These are phyloP conservation scores for Suillus paluster DNA, from an alignment of 768 basidiomycete genomes.

Conservation along the genomic window DNA sequence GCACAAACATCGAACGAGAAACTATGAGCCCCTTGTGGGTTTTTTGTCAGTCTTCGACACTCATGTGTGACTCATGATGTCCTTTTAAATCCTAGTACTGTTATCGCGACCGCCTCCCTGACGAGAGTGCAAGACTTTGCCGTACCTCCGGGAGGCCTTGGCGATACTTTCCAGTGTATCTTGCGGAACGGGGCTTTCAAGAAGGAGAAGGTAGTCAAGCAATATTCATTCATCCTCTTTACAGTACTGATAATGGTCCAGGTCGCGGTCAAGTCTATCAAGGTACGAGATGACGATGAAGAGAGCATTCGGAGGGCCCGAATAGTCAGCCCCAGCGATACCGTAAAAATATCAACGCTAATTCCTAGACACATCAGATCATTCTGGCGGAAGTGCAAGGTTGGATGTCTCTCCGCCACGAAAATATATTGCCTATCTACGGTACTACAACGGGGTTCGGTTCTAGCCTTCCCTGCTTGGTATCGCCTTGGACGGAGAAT, in stretches of 20 bases:
- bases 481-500: conserved; percentile 26
- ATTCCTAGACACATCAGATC: neutral
- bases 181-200: neutral
- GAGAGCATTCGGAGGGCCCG: neutral
- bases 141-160: neutral
- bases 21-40: neutral
- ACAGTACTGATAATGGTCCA: neutral
- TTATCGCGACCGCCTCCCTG: neutral
- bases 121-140: neutral
- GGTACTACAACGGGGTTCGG: conserved; percentile 26
- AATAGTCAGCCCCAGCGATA: neutral
- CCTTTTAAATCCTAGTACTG: neutral
- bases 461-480: conserved; percentile 23
- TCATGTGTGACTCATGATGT: neutral
- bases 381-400: conserved; percentile 17
- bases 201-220: neutral
- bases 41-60: neutral
- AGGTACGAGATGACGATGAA: conserved; percentile 1
- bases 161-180: neutral
- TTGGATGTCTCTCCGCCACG: conserved; percentile 24
- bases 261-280: conserved; percentile 3
- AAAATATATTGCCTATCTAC: conserved; percentile 24
- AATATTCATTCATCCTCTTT: neutral
- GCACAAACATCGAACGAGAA: neutral
- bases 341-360: neutral